These are phyloP conservation scores for Colletotrichum noveboracense DNA, from an alignment of 2,329 filamentous ascomycete genomes.

Conservation along the genomic window DNA sequence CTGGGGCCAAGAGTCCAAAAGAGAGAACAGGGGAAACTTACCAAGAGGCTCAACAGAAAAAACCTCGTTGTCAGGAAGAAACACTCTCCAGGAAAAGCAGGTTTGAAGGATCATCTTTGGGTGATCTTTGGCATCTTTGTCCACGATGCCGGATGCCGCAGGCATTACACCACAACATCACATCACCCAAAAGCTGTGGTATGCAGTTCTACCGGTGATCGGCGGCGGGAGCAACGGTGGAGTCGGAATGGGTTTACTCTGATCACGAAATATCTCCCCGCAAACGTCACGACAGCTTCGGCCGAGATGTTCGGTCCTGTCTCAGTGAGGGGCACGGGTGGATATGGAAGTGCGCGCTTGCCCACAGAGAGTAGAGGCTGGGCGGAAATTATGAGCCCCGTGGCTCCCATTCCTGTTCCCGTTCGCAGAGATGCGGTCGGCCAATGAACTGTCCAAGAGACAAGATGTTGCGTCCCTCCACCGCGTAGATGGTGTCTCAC, in stretches of 20 bases:
- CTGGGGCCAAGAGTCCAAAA: neutral
- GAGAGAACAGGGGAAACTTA: neutral
- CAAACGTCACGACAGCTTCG: slow-evolving; percentile 13
- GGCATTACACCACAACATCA: neutral
- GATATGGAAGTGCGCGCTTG: neutral
- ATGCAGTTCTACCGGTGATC: slow-evolving; percentile 3
- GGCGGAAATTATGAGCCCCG: neutral
- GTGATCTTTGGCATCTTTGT: neutral
- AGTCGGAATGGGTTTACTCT: slow-evolving; percentile 1
- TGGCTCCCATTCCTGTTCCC: neutral
- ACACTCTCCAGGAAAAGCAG: neutral
- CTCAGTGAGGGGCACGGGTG: neutral
- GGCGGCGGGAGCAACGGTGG: slow-evolving; percentile 15
- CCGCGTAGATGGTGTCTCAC: neutral
- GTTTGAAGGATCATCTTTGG: neutral
- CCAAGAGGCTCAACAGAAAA: neutral
- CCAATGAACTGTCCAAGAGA: neutral
- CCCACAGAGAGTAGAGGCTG: neutral
- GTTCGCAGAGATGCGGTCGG: slow-evolving; percentile 18
- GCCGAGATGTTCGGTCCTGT: slow-evolving; percentile 2
- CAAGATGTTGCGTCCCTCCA: neutral
- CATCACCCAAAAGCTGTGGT: neutral
- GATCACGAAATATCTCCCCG: neutral
- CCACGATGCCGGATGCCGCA: neutral
- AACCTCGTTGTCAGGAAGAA: neutral